Evolutionary conservation across 2,329 filamentous ascomycete genomes (phyloP), one percentile per base, ranked within the genome.

Genomic region (Paraconiothyrium brasiliense): DNA sequence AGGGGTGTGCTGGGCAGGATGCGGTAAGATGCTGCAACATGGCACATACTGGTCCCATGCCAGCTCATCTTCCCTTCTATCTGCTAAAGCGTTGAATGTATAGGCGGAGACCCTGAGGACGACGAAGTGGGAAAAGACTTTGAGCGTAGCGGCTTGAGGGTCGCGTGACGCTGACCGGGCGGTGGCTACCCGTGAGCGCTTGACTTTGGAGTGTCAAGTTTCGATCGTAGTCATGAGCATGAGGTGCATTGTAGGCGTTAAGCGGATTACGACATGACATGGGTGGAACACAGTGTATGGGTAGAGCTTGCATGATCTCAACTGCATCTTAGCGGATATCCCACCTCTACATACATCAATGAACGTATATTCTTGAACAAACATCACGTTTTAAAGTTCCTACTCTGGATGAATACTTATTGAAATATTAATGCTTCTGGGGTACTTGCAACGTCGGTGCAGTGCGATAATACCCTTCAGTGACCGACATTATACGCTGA

Each of bases 1-100:
- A 82, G 82, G 64, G 82, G 83, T 5, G 75, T 79, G 4, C 59
- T 77, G 41, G 72, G 72, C 4, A 63, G 75, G 54, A 57, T 72
- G 70, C 73, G 47, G 50, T 44, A 39, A 41, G 35, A 46, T 24
- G 43, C 43, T 11, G 43, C 8, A 7, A 37, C 3, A 1, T 3
- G 11, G 20, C 20, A 24, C 10, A 13, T 24, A 10, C 9, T 46
- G 20, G 10, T 2, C 10, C n/a, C 41, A 2, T 10, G 3, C 41
- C 7, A 22, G 2, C n/a, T 24, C 22, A 20, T 10, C 1, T 24
- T 9, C 43, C n/a, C 13, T 22, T 46, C 35, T 37, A 37, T 14
- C 14, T 27, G 20, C 43, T 46, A 46, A 46, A 46, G 20, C 20
- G 9, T 46, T 8, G 4, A 3, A 2, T 2, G 43, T 46, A 11